Evolutionary conservation across 2,329 filamentous ascomycete genomes (phyloP).

Genomic region (Ascochyta lentis): DNA sequence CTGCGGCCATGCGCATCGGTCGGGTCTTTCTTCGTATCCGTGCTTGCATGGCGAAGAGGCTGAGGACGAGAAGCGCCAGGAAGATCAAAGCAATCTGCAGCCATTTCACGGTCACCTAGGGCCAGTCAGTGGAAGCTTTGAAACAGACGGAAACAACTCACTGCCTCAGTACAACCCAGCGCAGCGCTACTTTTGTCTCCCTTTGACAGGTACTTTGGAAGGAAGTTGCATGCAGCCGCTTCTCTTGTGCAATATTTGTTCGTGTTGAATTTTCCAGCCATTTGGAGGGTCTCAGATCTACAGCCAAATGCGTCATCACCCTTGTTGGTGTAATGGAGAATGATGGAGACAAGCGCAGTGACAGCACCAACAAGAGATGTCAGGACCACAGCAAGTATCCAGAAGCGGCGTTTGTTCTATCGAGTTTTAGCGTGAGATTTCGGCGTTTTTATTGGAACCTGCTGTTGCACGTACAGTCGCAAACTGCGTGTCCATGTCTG

Average conservation of each 20-base stretch:
- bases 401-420: constrained; percentile 38
- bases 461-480: constrained; percentile 24
- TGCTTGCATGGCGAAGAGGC: constrained; percentile 33
- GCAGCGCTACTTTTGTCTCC: constrained; percentile 19
- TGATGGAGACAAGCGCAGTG: constrained; percentile 31
- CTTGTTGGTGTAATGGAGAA: constrained; percentile 35
- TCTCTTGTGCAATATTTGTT: constrained; percentile 40
- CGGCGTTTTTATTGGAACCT: neutral
- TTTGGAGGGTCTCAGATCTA: constrained; percentile 27
- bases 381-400: constrained; percentile 30
- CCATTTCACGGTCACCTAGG: constrained; percentile 39
- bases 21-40: constrained; percentile 31
- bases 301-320: constrained; percentile 36
- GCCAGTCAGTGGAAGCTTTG: neutral
- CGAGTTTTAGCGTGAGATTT: constrained; percentile 9
- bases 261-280: constrained; percentile 31
- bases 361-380: constrained; percentile 24
- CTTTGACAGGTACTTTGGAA: constrained; percentile 21
- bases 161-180: constrained; percentile 36
- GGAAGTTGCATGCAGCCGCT: constrained; percentile 35
- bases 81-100: constrained; percentile 35
- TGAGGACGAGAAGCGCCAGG: constrained; percentile 25
- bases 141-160: constrained; percentile 24
- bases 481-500: constrained; percentile 33
- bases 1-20: constrained; percentile 3